These are phyloP conservation scores for Truncatella angustata DNA, from an alignment of 2,329 filamentous ascomycete species.

Conservation along the genomic window DNA sequence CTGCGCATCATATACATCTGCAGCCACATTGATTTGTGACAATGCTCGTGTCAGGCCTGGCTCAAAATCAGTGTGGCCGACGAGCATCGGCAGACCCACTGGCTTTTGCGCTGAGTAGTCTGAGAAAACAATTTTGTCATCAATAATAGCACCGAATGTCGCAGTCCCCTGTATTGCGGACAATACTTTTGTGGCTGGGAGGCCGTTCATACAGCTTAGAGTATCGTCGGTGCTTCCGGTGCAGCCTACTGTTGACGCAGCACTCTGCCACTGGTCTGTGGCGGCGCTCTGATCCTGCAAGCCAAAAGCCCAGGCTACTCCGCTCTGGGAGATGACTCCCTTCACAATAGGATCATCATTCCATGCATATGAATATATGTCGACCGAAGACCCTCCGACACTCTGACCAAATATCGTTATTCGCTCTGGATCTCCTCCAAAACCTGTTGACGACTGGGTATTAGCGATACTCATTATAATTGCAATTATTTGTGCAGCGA, in stretches of 20 bases:
- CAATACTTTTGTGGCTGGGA: conserved; percentile 1
- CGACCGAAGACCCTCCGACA: not conserved
- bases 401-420: conserved; percentile 19
- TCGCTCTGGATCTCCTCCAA: conserved; percentile 29
- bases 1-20: not conserved
- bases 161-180: not conserved
- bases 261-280: not conserved
- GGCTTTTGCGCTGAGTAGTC: not conserved
- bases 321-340: conserved; percentile 5
- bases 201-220: not conserved
- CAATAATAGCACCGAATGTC: not conserved
- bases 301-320: not conserved
- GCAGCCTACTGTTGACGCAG: not conserved
- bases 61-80: conserved; percentile 7
- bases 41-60: conserved; percentile 1
- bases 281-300: not conserved
- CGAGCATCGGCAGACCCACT: not conserved
- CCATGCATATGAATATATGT: conserved; percentile 6
- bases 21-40: not conserved
- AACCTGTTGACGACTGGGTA: no score
- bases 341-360: conserved; percentile 3
- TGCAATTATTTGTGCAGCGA: no score
- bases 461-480: no score
- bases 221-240: not conserved
- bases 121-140: conserved; percentile 3